Percentiles rank a stretch among this genome's conserved stretches.
These are phyloP conservation scores for Drechslera avenae DNA, from an alignment of 2,329 filamentous ascomycete genomes.

Conservation along the genomic window DNA sequence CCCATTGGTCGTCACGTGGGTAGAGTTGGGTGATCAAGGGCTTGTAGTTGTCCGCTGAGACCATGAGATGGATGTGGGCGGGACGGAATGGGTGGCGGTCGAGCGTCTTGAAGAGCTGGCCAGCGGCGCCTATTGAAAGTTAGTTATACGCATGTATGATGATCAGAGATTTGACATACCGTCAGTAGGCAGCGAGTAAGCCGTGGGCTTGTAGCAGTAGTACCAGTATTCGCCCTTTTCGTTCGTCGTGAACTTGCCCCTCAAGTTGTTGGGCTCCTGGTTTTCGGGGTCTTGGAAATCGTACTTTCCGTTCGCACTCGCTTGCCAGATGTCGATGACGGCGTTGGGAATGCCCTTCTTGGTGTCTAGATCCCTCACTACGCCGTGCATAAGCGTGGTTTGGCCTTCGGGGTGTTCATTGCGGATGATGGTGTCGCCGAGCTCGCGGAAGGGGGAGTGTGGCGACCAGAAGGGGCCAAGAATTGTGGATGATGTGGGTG, in stretches of 20 bases:
- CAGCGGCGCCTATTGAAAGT: constrained; percentile 52
- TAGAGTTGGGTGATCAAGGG: constrained; percentile 64
- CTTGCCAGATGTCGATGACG: constrained; percentile 80
- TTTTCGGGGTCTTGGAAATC: constrained; percentile 75
- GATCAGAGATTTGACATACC: constrained; percentile 44
- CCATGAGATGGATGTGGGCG: constrained; percentile 66
- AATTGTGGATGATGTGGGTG: constrained; percentile 75
- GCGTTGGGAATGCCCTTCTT: constrained; percentile 69
- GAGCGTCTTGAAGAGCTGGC: constrained; percentile 58
- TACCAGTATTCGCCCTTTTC: constrained; percentile 72
- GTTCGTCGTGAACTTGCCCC: constrained; percentile 75
- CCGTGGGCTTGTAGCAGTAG: constrained; percentile 76
- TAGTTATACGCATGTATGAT: background rate
- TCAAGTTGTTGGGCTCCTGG: constrained; percentile 74
- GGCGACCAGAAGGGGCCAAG: constrained; percentile 81
- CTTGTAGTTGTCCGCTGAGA: constrained; percentile 61
- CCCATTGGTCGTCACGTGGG: constrained; percentile 63
- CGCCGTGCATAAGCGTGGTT: constrained; percentile 71
- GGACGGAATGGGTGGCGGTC: constrained; percentile 65
- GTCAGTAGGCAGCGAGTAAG: constrained; percentile 72
- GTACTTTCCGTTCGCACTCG: constrained; percentile 75
- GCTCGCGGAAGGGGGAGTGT: constrained; percentile 72
- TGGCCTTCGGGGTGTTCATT: constrained; percentile 62
- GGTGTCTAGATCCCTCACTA: constrained; percentile 67
- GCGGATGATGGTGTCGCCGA: constrained; percentile 70